Base-by-base conservation (phyloP, 805 yeast genomes). In the Wickerhamomyces subpelliculosus region DNA sequence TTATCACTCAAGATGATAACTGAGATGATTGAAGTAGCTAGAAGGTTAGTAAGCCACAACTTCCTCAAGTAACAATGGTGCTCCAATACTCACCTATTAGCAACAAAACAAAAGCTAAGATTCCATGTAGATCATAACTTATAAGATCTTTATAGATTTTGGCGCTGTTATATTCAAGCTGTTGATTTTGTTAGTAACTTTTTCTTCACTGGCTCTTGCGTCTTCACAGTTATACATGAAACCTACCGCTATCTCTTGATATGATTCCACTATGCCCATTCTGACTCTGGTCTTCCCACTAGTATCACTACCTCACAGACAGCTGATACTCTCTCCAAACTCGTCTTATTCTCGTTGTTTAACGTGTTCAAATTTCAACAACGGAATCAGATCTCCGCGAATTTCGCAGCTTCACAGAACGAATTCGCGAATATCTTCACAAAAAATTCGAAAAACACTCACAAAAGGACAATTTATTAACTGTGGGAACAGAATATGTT, bases 1-100 rank as follows among this genome's bases (percentile, higher is more conserved):
- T 43, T 43, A 12, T 37, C 40, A 23, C 43, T 34, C 17, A 43
- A 14, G 12, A 40, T 27, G 10, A 40, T 42, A 8, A 36, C 10
- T 2, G 42, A 35, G 11, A 44, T 31, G 27, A 41, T 27, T 8
- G 34, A 2, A n/a, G 34, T 30, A 17, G 41, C 38, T 36, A 13
- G 27, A 27, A 16, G 9, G 19, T 27, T n/a, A n/a, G 29, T 27
- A 16, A 27, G 18, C 16, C 4, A 13, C 19, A 14, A 27, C 7
- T 14, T 29, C 19, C n/a, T n/a, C n/a, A n/a, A n/a, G n/a, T n/a
- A n/a, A n/a, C n/a, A n/a, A n/a, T n/a, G n/a, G n/a, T n/a, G n/a
- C n/a, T n/a, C n/a, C n/a, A n/a, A n/a, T n/a, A 24, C 33, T 12
- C 30, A 36, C 38, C 30, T 12, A 26, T 5, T 10, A 30, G 12